Percentiles rank a stretch among this genome's conserved stretches.
Conservation (phyloP, 768 basidiomycete genomes). For the Termitomyces eurrhizus region DNA sequence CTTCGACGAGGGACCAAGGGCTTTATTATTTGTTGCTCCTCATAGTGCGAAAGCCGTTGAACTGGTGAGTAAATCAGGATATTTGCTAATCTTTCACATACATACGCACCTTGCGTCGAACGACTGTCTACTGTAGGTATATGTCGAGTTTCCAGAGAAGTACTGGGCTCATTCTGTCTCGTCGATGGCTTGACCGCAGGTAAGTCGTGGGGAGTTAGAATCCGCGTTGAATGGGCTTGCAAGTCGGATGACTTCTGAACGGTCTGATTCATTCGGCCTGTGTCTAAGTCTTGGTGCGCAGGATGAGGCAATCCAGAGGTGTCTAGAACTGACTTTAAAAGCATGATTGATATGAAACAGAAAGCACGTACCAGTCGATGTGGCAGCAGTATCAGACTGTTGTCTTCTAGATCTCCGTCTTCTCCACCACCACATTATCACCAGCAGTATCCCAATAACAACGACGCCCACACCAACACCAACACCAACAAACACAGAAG, state of each 20-base stretch:
- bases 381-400: not conserved
- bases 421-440: slow-evolving; percentile 1
- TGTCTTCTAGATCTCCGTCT: not conserved
- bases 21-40: not conserved
- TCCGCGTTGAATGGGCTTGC: too few relatives aligned
- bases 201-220: not conserved
- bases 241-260: not conserved
- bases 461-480: not conserved
- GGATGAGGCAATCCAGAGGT: not conserved
- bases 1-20: slow-evolving; percentile 1
- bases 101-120: not conserved
- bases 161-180: not conserved
- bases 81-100: not conserved
- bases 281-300: not conserved
- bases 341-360: not conserved
- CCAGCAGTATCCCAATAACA: not conserved
- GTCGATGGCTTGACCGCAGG: not conserved
- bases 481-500: slow-evolving; percentile 1
- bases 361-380: not conserved
- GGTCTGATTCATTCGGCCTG: not conserved
- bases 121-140: not conserved
- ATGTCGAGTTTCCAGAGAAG: not conserved
- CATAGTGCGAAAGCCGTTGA: not conserved
- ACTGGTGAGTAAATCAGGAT: not conserved
- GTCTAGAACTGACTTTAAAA: not conserved